A percentile compares a stretch with the other conserved stretches of the same genome.
These are phyloP conservation scores for Penicillium sp. DNA, from an alignment of 2,329 filamentous ascomycete species.

Conservation along the genomic window DNA sequence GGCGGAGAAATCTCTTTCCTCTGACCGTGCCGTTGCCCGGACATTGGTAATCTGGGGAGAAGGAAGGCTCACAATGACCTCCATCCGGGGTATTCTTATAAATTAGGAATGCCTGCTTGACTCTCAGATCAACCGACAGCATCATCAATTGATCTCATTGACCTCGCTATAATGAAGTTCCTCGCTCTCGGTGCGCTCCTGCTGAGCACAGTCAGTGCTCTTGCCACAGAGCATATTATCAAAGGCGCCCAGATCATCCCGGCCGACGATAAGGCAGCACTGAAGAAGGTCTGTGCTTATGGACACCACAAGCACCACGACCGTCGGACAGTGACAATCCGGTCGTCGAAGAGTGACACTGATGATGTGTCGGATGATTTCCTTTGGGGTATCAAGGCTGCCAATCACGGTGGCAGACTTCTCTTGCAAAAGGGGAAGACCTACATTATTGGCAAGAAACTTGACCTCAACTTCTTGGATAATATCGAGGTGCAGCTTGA, in stretches of 20 bases:
- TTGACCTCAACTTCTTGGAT: slow-evolving; percentile 59
- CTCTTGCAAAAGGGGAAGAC: slow-evolving; percentile 55
- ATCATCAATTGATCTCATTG: neutral
- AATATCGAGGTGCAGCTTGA: slow-evolving; percentile 60
- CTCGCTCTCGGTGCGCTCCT: slow-evolving; percentile 24
- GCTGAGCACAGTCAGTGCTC: slow-evolving; percentile 19
- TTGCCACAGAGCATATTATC: slow-evolving; percentile 21
- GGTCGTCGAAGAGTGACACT: slow-evolving; percentile 53
- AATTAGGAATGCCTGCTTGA: neutral
- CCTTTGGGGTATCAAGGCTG: slow-evolving; percentile 53
- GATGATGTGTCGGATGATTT: slow-evolving; percentile 61
- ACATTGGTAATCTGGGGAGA: neutral
- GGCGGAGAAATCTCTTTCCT: slow-evolving; percentile 26
- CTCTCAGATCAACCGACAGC: neutral
- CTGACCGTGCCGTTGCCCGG: slow-evolving; percentile 6
- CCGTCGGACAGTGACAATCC: slow-evolving; percentile 52
- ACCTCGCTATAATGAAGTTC: slow-evolving; percentile 26
- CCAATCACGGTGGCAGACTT: slow-evolving; percentile 60
- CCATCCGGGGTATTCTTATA: slow-evolving; percentile 1
- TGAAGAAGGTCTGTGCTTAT: slow-evolving; percentile 27
- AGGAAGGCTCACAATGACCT: no score
- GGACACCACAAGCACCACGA: slow-evolving; percentile 29
- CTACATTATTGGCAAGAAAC: slow-evolving; percentile 59
- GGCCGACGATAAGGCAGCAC: slow-evolving; percentile 18
- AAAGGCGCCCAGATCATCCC: slow-evolving; percentile 30